Evolutionary conservation across 2,329 filamentous ascomycete species (phyloP).

Genomic region (Calonectria honghensis): DNA sequence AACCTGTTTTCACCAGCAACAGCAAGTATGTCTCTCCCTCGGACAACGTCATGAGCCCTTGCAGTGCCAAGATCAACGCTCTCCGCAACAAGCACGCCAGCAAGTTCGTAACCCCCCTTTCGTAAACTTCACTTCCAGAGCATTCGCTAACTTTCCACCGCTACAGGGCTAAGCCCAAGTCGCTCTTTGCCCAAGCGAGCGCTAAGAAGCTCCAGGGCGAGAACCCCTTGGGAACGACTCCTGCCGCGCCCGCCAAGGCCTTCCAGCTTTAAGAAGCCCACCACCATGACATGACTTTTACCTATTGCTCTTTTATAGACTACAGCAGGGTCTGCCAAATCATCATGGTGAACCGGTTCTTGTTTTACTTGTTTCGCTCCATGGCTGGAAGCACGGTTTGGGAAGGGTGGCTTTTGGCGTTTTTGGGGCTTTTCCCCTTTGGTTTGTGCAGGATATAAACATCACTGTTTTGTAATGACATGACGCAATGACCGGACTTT

Average conservation of each 20-base stretch:
- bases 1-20: constrained; percentile 55
- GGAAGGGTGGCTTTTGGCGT: constrained; percentile 50
- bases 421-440: constrained; percentile 45
- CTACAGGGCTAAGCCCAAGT: constrained; percentile 78
- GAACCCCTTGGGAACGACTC: constrained; percentile 62
- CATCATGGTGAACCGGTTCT: constrained; percentile 41
- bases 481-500: constrained; percentile 54
- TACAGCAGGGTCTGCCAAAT: constrained; percentile 42
- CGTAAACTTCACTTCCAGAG: not conserved
- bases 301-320: constrained; percentile 38
- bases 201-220: constrained; percentile 76
- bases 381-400: constrained; percentile 45
- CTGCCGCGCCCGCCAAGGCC: constrained; percentile 58
- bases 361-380: constrained; percentile 42
- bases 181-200: constrained; percentile 79
- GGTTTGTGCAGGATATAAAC: constrained; percentile 49
- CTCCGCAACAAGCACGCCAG: constrained; percentile 87
- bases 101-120: constrained; percentile 74
- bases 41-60: constrained; percentile 92
- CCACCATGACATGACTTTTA: constrained; percentile 25
- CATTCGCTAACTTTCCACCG: constrained; percentile 46
- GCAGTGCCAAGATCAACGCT: constrained; percentile 86
- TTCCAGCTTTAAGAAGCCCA: constrained; percentile 46
- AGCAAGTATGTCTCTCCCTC: constrained; percentile 86
- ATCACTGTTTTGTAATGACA: constrained; percentile 56